Percentiles rank a stretch among this genome's conserved stretches.
Evolutionary conservation across 306 rosid species (phyloP).

Genomic region (Delonix regia): DNA sequence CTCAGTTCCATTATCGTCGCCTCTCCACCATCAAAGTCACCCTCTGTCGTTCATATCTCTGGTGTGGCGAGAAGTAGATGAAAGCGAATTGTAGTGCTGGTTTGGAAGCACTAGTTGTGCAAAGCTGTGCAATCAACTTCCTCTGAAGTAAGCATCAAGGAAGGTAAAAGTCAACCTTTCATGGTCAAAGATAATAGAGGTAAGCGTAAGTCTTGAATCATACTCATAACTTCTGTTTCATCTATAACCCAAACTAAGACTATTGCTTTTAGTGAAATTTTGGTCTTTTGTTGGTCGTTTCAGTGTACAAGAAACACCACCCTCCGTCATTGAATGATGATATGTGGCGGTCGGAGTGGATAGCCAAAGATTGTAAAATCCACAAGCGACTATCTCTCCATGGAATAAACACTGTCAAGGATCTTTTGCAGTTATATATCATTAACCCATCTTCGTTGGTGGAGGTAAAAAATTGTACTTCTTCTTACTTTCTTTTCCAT

Average conservation of each 20-base stretch:
- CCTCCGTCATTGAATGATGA: slow-evolving; percentile 63
- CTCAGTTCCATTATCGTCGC: no score
- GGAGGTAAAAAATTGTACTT: slow-evolving; percentile 39
- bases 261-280: neutral
- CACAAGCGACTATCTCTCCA: slow-evolving; percentile 32
- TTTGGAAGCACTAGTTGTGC: slow-evolving; percentile 60
- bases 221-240: neutral
- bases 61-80: no score
- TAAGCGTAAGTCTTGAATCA: slow-evolving; percentile 42
- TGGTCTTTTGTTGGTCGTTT: slow-evolving; percentile 25
- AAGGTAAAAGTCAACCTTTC: slow-evolving; percentile 46
- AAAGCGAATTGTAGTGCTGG: no score
- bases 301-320: slow-evolving; percentile 62
- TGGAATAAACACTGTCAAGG: slow-evolving; percentile 49
- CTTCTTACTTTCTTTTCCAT: neutral
- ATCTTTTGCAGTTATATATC: slow-evolving; percentile 44
- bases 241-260: neutral
- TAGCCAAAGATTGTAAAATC: slow-evolving; percentile 49
- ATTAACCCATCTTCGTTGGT: slow-evolving; percentile 38
- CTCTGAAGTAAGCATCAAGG: slow-evolving; percentile 44
- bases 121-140: slow-evolving; percentile 16
- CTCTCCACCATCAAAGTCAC: no score
- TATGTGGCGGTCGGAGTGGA: slow-evolving; percentile 65
- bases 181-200: slow-evolving; percentile 53
- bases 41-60: no score